phyloP scores from a whole-genome alignment of 371 early-diverging fungal species.

The Mucor plumbeus region DNA sequence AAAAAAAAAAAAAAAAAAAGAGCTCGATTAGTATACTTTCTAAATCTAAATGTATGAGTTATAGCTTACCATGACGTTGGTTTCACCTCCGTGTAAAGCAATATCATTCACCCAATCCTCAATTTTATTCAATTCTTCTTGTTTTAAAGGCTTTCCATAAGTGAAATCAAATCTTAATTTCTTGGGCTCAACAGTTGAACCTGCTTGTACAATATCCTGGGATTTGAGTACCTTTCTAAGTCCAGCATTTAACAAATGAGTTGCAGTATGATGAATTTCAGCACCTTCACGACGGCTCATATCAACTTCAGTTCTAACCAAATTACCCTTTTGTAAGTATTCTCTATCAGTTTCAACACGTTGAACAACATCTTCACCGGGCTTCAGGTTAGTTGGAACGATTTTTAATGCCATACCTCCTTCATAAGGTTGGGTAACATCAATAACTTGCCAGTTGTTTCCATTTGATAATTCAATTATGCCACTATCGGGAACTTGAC shows the following conservation, averaged over 20 bases:
- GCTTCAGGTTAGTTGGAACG: conserved; percentile 9
- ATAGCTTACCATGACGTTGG: conserved; percentile 43
- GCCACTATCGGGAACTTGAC: conserved; percentile 75
- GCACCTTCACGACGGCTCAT: conserved; percentile 58
- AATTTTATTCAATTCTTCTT: conserved; percentile 51
- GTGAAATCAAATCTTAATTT: conserved; percentile 80
- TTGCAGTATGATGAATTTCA: conserved; percentile 81
- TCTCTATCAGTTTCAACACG: conserved; percentile 42
- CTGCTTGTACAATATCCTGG: conserved; percentile 72
- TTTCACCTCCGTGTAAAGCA: conserved; percentile 49
- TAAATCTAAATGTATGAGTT: neutral
- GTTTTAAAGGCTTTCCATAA: conserved; percentile 61
- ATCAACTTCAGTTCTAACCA: conserved; percentile 59
- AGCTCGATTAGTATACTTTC: neutral
- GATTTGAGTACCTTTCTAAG: conserved; percentile 62
- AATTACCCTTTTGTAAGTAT: conserved; percentile 51
- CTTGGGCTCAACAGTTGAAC: conserved; percentile 69
- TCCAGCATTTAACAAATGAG: conserved; percentile 77
- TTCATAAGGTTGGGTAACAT: conserved; percentile 65
- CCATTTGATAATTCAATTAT: conserved; percentile 52
- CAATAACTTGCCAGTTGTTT: conserved; percentile 51
- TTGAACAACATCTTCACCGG: conserved; percentile 13
- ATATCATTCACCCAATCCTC: conserved; percentile 68
- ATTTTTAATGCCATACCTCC: conserved; percentile 48
- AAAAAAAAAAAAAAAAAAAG: too few species aligned